Percentiles rank a stretch among this genome's conserved stretches.
phyloP scores from a whole-genome alignment of 2,329 filamentous ascomycete genomes.

The Colletotrichum tanaceti region DNA sequence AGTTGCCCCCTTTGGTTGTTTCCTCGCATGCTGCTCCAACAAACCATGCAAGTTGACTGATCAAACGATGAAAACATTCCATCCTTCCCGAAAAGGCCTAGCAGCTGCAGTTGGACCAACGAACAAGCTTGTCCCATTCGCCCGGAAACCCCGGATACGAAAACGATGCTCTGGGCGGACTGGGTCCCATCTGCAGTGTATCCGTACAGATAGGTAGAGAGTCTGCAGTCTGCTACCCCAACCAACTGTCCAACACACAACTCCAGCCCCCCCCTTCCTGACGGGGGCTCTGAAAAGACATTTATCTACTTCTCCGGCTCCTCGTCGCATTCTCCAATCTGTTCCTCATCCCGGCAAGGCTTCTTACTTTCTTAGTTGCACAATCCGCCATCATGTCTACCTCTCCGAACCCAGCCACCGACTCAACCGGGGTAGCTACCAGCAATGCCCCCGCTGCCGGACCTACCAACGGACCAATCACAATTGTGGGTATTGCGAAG shows the following conservation, averaged over 20 bases:
- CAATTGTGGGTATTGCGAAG: neutral
- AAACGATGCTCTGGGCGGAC: neutral
- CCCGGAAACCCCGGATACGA: neutral
- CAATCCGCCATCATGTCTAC: neutral
- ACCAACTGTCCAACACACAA: neutral
- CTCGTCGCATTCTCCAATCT: neutral
- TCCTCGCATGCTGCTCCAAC: too few relatives aligned
- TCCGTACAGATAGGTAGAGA: too few relatives aligned
- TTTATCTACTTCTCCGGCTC: neutral
- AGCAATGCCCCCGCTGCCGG: neutral
- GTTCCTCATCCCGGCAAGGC: neutral
- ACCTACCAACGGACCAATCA: neutral
- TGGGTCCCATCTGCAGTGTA: neutral
- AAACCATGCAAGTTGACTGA: too few relatives aligned
- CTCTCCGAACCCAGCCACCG: neutral
- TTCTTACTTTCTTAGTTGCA: neutral
- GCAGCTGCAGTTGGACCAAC: neutral
- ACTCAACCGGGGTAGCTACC: neutral
- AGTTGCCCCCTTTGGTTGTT: too few relatives aligned
- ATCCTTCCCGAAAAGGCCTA: neutral
- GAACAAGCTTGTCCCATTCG: neutral
- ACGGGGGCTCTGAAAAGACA: too few relatives aligned
- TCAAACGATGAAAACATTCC: too few relatives aligned
- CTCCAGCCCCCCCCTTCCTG: too few relatives aligned
- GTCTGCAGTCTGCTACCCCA: too few relatives aligned